Evolutionary conservation across 768 basidiomycete species (phyloP).

Genomic region (Neoboletus magnificus): DNA sequence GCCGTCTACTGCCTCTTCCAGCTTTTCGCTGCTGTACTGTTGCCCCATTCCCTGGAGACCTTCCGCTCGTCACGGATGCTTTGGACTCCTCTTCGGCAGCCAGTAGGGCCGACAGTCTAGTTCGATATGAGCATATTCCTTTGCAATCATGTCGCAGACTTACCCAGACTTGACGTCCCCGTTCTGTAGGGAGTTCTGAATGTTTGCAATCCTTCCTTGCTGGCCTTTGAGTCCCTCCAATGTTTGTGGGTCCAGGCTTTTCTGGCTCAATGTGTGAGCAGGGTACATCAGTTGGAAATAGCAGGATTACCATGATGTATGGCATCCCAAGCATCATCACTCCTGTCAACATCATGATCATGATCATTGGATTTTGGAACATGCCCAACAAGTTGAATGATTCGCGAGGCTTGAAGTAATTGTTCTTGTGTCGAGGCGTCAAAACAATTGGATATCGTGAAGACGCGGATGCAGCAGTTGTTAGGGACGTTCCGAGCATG

Average conservation of each 20-base stretch:
- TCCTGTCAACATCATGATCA: constrained; percentile 68
- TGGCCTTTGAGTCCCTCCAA: constrained; percentile 62
- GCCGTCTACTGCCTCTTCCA: constrained; percentile 36
- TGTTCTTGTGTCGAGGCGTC: constrained; percentile 50
- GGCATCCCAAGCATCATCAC: constrained; percentile 70
- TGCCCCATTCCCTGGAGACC: constrained; percentile 17
- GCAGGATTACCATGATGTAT: constrained; percentile 60
- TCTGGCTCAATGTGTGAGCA: constrained; percentile 39
- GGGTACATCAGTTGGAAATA: neutral
- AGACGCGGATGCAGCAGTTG: constrained; percentile 50
- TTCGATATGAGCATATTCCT: constrained; percentile 3
- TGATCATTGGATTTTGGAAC: constrained; percentile 83
- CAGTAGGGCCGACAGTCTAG: constrained; percentile 45
- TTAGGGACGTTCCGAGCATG: constrained; percentile 63
- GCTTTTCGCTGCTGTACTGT: constrained; percentile 33
- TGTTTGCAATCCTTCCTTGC: constrained; percentile 52
- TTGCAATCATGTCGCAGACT: constrained; percentile 15
- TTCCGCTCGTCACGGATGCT: constrained; percentile 20
- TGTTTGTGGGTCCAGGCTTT: constrained; percentile 71
- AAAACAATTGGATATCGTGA: constrained; percentile 63
- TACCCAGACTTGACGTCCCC: constrained; percentile 62
- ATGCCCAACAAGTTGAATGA: constrained; percentile 73
- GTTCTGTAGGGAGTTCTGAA: constrained; percentile 55
- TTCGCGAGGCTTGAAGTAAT: constrained; percentile 65
- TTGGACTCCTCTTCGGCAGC: constrained; percentile 39